Evolutionary conservation across 148 eudicot species (phyloP), one percentile per base, ranked within the genome.

Genomic region (Fallopia convolvulus): DNA sequence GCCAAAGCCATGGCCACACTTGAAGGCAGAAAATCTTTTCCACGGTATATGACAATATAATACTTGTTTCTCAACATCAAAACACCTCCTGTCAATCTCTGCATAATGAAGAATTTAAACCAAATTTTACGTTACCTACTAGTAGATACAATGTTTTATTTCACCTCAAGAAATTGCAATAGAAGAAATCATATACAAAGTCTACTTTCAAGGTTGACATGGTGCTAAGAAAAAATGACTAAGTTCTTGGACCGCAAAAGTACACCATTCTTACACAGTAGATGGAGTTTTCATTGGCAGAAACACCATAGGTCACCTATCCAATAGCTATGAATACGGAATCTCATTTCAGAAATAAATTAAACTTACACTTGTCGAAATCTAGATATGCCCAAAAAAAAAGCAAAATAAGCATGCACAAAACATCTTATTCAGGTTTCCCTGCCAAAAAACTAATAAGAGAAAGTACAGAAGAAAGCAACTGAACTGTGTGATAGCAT

Each of bases 11-110:
- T 74, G 81, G 96, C 97, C 63, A 95, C 99, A 79, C 77, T 91
- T 44, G 88, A 80, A 39, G 99, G 96, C 63, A 95, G 86, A 75
- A 95, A 95, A 84, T 95, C 99, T 75, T 95, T 95, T 50, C 99
- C 99, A 15, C 99, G 97, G 81, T 92, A 95, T 74, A 95, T 87
- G 53, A 91, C 88, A 46, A 95, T 92, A 81, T 83, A 95, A 81
- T 78, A 95, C 85, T 95, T 95, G 90, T 95, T 95, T 86, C 99
- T 85, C 46, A 92, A 88, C 79, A 95, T 86, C 79, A 95, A 80
- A 72, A 89, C 86, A 72, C 99, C 99, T 83, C 99, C 99, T 74
- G 99, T 95, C 78, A 95, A 85, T 72, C 70, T 84, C 99, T 95
- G 91, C 82, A 80, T 36, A 80, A 53, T 76, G 76, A 48, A 79